Evolutionary conservation across 164 flowering plant species (phyloP), one percentile per base, ranked within the genome.

Genomic region (Litsea cubeba): DNA sequence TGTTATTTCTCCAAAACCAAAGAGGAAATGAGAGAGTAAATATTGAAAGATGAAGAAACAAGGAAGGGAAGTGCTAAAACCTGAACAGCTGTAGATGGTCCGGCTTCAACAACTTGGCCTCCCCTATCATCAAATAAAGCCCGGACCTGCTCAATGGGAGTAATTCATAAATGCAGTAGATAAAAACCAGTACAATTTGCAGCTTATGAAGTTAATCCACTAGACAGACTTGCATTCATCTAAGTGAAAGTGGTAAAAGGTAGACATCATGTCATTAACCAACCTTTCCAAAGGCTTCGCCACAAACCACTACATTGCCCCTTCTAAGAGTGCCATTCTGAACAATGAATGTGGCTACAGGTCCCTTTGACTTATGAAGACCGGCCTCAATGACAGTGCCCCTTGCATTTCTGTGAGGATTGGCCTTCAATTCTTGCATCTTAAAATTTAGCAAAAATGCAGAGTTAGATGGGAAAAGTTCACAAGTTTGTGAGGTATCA

Each of bases 371-470:
- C 84, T 93, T 95, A 78, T 93, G 81, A 75, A 92, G 95, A 66
- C 94, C 93, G 1, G 98, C 97, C 84, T 95, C 98, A 82, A 95
- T 93, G 20, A 90, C 95, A n/a, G 93, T 91, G 54, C 98, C 98
- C 83, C 86, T 95, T 23, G 97, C 98, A 79, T 83, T 87, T 84
- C 97, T 88, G 32, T 91, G 84, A 62, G 98, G 98, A 83, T 95
- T 95, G 46, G 98, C 97, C 80, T 90, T 93, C 87, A 93, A 81
- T 69, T 95, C 98, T 91, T 92, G 93, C 80, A 92, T 80, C 98
- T 92, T 62, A 75, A 18, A 72, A 75, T 23, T 10, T 25, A 64
- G 32, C 74, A 54, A 68, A 18, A 73, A 62, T 60, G 57, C 40
- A 75, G 17, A 5, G 17, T 54, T 54, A 54, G 60, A 54, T 54